These are phyloP conservation scores for Sclerotinia subarctica DNA, from an alignment of 2,329 filamentous ascomycete species.

Conservation along the genomic window DNA sequence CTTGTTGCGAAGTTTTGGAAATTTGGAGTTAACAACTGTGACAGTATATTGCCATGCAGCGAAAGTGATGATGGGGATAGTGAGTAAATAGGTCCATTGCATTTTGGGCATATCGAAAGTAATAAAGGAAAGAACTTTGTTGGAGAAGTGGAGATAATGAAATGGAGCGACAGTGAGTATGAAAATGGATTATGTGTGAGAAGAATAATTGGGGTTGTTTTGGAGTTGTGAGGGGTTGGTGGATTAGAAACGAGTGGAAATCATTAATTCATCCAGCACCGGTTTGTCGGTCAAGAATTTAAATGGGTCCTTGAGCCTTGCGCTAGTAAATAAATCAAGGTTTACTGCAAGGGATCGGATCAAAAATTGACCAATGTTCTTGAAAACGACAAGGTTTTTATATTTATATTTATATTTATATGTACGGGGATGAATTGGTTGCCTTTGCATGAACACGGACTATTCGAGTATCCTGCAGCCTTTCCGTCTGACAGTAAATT, in stretches of 20 bases:
- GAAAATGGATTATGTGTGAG: not conserved
- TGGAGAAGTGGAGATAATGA: not conserved
- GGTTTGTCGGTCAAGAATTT: constrained; percentile 11
- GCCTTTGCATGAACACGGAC: not conserved
- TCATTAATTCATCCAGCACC: not conserved
- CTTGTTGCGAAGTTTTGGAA: constrained; percentile 73
- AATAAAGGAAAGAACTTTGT: not conserved
- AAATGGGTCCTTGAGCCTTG: constrained; percentile 3
- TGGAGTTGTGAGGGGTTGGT: constrained; percentile 1
- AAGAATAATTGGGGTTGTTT: not conserved
- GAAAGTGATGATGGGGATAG: constrained; percentile 43
- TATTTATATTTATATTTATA: no score
- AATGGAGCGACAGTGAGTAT: constrained; percentile 7
- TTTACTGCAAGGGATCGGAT: constrained; percentile 5
- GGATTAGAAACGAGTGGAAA: constrained; percentile 2
- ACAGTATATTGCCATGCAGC: constrained; percentile 40
- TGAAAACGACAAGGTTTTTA: not conserved
- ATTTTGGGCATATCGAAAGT: constrained; percentile 25
- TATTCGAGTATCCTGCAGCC: constrained; percentile 1
- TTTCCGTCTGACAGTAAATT: not conserved
- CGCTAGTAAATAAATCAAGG: not conserved
- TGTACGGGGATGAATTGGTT: not conserved
- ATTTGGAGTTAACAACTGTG: constrained; percentile 43
- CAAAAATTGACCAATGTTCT: not conserved
- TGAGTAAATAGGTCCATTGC: constrained; percentile 33